Evolutionary conservation across 2,329 filamentous ascomycete genomes (phyloP).

Genomic region (Graphiopsis chlorocephala): DNA sequence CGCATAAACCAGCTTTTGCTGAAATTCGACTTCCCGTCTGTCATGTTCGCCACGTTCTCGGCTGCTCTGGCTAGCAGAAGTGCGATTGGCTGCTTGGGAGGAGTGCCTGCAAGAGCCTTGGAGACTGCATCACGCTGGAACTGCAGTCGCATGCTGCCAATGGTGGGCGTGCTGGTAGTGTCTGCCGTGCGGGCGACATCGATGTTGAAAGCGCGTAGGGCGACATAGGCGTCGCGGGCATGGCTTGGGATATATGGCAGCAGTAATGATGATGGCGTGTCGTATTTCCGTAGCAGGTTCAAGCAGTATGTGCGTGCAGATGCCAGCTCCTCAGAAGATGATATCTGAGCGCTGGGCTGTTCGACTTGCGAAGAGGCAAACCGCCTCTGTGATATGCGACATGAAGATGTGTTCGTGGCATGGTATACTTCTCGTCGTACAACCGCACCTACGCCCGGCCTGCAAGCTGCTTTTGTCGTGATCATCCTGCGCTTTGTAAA

Average conservation of each 20-base stretch:
- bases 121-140: conserved; percentile 90
- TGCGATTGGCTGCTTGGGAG: conserved; percentile 88
- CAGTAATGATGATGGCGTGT: conserved; percentile 83
- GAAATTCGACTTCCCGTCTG: conserved; percentile 48
- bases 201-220: conserved; percentile 87
- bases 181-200: conserved; percentile 89
- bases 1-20: conserved; percentile 60
- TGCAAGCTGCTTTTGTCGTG: neutral
- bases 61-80: conserved; percentile 75
- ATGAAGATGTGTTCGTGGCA: neutral
- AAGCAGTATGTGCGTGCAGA: conserved; percentile 58
- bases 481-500: neutral
- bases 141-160: conserved; percentile 85
- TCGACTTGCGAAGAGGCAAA: conserved; percentile 23
- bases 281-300: conserved; percentile 68
- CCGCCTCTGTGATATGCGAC: conserved; percentile 16
- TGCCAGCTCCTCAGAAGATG: conserved; percentile 45
- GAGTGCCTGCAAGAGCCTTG: conserved; percentile 70
- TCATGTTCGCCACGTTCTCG: conserved; percentile 51
- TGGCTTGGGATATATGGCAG: conserved; percentile 77
- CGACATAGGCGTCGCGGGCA: conserved; percentile 79
- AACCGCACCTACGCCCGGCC: neutral
- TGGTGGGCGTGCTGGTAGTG: conserved; percentile 79
- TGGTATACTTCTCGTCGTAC: neutral
- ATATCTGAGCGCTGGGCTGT: conserved; percentile 24